phyloP scores from a whole-genome alignment of 495 filamentous ascomycete species.

The Aspergillus sclerotioniger region DNA sequence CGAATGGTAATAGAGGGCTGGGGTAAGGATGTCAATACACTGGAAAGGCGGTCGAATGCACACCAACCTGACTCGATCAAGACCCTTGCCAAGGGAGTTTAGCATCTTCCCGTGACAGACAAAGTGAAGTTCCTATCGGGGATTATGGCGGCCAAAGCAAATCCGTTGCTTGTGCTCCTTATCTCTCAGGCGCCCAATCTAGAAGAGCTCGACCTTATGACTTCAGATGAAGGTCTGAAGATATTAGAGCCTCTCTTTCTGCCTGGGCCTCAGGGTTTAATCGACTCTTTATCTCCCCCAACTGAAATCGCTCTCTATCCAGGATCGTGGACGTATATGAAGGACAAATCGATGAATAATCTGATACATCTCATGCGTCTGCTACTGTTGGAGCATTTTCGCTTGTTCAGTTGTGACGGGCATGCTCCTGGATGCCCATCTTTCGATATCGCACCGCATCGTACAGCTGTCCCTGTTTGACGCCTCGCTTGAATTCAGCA shows the following conservation, averaged over 20 bases:
- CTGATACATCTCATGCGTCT: slow-evolving; percentile 1
- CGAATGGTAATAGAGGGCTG: neutral
- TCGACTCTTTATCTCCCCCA: slow-evolving; percentile 1
- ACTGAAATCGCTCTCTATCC: slow-evolving; percentile 2
- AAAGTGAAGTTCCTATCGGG: neutral
- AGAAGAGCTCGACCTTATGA: neutral
- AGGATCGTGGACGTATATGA: neutral
- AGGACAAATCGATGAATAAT: neutral
- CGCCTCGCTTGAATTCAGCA: slow-evolving; percentile 2
- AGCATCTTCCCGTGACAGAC: neutral
- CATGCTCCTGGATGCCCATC: neutral
- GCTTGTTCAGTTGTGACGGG: neutral
- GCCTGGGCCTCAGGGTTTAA: neutral
- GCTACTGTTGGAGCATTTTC: slow-evolving; percentile 1
- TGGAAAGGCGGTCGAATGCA: neutral
- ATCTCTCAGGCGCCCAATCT: slow-evolving; percentile 1
- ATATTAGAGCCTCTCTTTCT: slow-evolving; percentile 1
- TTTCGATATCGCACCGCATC: slow-evolving; percentile 1
- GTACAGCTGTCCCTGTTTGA: neutral
- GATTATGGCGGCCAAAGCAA: neutral
- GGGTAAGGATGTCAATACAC: neutral
- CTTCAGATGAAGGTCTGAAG: neutral
- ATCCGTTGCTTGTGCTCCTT: slow-evolving; percentile 3
- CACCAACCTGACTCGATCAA: neutral
- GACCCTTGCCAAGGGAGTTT: neutral